Conservation (phyloP, 2,329 filamentous ascomycete genomes). For the Microdochium bolleyi region DNA sequence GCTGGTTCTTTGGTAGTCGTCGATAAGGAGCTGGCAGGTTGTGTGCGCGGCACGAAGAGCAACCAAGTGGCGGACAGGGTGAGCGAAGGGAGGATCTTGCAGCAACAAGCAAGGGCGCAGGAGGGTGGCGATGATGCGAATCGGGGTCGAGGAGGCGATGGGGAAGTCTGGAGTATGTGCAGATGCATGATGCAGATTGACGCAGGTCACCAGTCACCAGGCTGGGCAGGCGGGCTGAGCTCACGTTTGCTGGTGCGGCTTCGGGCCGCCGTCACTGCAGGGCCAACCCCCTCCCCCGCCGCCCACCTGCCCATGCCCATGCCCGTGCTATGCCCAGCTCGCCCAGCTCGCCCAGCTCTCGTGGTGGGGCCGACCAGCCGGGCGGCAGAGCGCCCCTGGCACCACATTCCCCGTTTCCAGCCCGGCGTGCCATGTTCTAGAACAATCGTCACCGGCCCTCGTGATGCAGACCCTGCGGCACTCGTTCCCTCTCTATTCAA, state of each 20-base stretch:
- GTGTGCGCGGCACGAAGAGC: too few species aligned
- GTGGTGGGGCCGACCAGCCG: not conserved
- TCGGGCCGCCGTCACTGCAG: not conserved
- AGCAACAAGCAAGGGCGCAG: too few species aligned
- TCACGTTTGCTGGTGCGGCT: not conserved
- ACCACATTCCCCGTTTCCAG: not conserved
- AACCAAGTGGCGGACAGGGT: too few species aligned
- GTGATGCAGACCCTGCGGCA: not conserved
- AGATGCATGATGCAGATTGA: not conserved
- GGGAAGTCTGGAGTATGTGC: not conserved
- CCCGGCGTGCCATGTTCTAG: not conserved
- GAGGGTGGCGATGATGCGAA: too few species aligned
- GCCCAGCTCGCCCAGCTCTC: not conserved
- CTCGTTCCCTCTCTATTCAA: not conserved
- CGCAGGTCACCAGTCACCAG: not conserved
- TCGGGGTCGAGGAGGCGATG: too few species aligned
- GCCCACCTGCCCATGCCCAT: too few species aligned
- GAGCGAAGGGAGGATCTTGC: too few species aligned
- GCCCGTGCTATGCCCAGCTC: too few species aligned
- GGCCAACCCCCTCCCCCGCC: too few species aligned
- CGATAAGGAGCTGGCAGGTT: too few species aligned
- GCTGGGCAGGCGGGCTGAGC: too few species aligned
- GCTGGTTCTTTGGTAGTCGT: too few species aligned
- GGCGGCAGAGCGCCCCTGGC: not conserved
- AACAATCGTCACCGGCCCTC: not conserved